These are phyloP conservation scores for Calonectria montana DNA, from an alignment of 2,329 filamentous ascomycete genomes.

Conservation along the genomic window DNA sequence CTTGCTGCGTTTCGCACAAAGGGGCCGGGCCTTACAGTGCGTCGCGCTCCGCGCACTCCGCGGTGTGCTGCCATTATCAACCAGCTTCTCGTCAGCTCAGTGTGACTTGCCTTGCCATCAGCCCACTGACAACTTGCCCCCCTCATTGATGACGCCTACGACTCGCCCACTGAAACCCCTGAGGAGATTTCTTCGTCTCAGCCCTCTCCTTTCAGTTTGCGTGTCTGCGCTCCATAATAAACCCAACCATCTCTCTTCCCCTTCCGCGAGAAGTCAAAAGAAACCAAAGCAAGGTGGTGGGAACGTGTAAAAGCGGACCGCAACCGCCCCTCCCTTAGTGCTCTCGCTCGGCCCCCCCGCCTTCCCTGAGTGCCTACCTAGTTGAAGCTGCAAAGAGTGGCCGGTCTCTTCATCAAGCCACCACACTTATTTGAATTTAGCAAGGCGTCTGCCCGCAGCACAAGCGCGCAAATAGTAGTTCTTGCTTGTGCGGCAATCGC, in stretches of 20 bases:
- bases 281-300: neutral
- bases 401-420: neutral
- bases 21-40: neutral
- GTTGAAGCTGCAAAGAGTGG: neutral
- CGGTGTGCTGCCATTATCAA: neutral
- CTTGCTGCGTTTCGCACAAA: neutral
- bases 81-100: neutral
- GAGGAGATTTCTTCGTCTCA: too few relatives aligned
- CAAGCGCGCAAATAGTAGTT: neutral
- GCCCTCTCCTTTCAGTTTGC: too few relatives aligned
- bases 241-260: neutral
- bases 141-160: neutral
- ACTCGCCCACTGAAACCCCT: too few relatives aligned
- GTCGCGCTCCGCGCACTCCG: neutral
- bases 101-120: neutral
- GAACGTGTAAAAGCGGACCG: neutral
- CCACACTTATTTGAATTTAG: slow-evolving; percentile 4
- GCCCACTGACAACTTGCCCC: too few relatives aligned
- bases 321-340: neutral
- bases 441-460: neutral
- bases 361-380: neutral
- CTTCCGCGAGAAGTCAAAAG: neutral
- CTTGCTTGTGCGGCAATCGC: neutral
- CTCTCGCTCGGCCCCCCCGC: neutral
- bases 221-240: neutral